Evolutionary conservation across 805 yeast genomes (phyloP).

Genomic region (Priceomyces medius): DNA sequence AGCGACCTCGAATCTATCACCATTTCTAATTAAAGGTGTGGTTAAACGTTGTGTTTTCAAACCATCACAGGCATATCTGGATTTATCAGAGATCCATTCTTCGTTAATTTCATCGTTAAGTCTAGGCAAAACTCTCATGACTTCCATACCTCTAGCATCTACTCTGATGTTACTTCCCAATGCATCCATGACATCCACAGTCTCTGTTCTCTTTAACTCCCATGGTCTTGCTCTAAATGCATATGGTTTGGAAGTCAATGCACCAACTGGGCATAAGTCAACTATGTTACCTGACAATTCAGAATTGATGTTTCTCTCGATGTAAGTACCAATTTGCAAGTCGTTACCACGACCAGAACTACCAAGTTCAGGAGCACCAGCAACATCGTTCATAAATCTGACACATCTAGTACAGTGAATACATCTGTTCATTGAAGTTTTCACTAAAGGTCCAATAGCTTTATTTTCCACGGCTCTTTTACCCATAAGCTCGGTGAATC

Average conservation of each 20-base stretch:
- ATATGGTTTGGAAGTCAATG: slow-evolving; percentile 84
- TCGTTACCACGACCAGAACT: slow-evolving; percentile 89
- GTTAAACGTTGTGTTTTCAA: slow-evolving; percentile 83
- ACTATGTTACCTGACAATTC: slow-evolving; percentile 85
- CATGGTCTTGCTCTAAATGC: slow-evolving; percentile 93
- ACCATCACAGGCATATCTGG: slow-evolving; percentile 84
- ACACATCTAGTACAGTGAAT: slow-evolving; percentile 92
- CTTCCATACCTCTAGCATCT: slow-evolving; percentile 84
- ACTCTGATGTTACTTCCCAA: slow-evolving; percentile 81
- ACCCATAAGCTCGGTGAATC: slow-evolving; percentile 78
- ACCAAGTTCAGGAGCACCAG: slow-evolving; percentile 91
- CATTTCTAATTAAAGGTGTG: slow-evolving; percentile 70
- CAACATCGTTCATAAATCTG: slow-evolving; percentile 84
- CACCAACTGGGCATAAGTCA: slow-evolving; percentile 91
- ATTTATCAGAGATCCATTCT: slow-evolving; percentile 89
- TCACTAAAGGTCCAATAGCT: slow-evolving; percentile 84
- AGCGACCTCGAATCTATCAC: slow-evolving; percentile 66
- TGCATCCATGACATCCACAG: slow-evolving; percentile 81
- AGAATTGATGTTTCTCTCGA: slow-evolving; percentile 78
- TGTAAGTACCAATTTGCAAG: slow-evolving; percentile 87
- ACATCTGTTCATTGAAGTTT: slow-evolving; percentile 90
- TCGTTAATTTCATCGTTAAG: slow-evolving; percentile 83
- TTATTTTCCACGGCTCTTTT: slow-evolving; percentile 90
- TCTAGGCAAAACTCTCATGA: slow-evolving; percentile 83
- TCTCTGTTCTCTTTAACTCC: slow-evolving; percentile 87